Evolutionary conservation across 164 flowering plant species (phyloP), one percentile per base, ranked within the genome.

Genomic region (Litsea cubeba): DNA sequence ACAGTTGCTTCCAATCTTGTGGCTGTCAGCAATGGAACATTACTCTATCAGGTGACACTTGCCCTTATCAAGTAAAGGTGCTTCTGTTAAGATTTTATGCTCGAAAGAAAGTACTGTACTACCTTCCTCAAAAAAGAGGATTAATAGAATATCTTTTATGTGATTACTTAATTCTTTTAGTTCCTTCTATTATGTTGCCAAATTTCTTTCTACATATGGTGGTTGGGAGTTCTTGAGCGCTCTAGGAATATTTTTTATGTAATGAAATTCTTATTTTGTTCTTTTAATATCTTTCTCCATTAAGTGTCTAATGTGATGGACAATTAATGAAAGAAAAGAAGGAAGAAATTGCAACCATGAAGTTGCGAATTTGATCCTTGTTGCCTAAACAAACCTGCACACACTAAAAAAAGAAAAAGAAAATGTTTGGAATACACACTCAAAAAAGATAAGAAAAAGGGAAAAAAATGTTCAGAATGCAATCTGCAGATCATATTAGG

Each of bases 21-120:
- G 32, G 99, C 97, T 78, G 93, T 92, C 77, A 96, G 98, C 83
- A 85, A 83, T 65, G 99, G 99, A 76, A 83, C 70, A 75, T 84
- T 96, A 73, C 91, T 94, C 73, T 87, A 89, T 82, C 99, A 96
- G 98, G 98, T 93, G 73, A 80, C 84, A 46, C 17, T 68, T 68
- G n/a, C 46, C 14, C 10, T 54, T 22, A 11, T 20, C 60, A 54
- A 54, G 2, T 15, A 3, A 54, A 54, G 6, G 17, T 54, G 60
- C n/a, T 54, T 54, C 60, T 54, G 60, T 54, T 54, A 15, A 54
- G 4, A 20, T 54, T 54, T 54, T 54, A 40, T 40, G 46, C 46
- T 40, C 0, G 10, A 40, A 40, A 40, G 11, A 40, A 40, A 8
- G 46, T 40, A 0, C 11, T 7, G 46, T 8, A 40, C 10, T 40